Evolutionary conservation across 768 basidiomycete genomes (phyloP).

Genomic region (Boletus vinaceobasis): DNA sequence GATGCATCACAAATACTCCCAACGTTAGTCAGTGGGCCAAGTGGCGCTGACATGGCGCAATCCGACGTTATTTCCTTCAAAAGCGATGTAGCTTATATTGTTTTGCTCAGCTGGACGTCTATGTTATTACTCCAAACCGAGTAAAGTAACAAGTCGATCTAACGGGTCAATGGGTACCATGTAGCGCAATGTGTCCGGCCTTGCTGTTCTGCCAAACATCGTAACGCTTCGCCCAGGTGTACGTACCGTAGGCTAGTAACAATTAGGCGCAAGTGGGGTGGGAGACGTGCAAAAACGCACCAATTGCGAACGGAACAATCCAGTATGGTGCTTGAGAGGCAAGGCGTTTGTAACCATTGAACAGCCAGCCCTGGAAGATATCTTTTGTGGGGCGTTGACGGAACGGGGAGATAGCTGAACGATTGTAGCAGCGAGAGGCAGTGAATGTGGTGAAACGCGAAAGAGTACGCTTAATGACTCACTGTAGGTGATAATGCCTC

Average conservation of each 20-base stretch:
- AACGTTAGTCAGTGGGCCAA: constrained; percentile 5
- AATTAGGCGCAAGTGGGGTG: neutral
- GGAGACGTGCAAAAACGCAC: constrained; percentile 43
- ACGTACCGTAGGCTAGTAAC: constrained; percentile 65
- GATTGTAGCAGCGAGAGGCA: neutral
- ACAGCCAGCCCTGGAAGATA: constrained; percentile 70
- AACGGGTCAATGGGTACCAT: constrained; percentile 23
- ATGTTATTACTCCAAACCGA: constrained; percentile 12
- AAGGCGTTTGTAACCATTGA: constrained; percentile 82
- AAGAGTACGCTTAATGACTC: constrained; percentile 32
- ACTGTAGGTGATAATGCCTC: constrained; percentile 82
- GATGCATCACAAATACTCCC: constrained; percentile 12
- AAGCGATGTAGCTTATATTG: neutral
- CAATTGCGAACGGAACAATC: constrained; percentile 69
- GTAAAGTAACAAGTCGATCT: constrained; percentile 12
- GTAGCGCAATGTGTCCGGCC: constrained; percentile 66
- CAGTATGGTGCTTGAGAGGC: constrained; percentile 75
- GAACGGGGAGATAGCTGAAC: constrained; percentile 77
- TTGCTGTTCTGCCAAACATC: constrained; percentile 73
- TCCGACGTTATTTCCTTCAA: neutral
- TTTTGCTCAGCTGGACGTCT: constrained; percentile 7
- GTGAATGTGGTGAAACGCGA: neutral
- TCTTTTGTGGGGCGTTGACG: constrained; percentile 71
- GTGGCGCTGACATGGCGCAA: constrained; percentile 7
- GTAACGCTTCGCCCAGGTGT: constrained; percentile 73